These are phyloP conservation scores for Podaxis mareebaensis DNA, from an alignment of 768 basidiomycete genomes.

Conservation along the genomic window DNA sequence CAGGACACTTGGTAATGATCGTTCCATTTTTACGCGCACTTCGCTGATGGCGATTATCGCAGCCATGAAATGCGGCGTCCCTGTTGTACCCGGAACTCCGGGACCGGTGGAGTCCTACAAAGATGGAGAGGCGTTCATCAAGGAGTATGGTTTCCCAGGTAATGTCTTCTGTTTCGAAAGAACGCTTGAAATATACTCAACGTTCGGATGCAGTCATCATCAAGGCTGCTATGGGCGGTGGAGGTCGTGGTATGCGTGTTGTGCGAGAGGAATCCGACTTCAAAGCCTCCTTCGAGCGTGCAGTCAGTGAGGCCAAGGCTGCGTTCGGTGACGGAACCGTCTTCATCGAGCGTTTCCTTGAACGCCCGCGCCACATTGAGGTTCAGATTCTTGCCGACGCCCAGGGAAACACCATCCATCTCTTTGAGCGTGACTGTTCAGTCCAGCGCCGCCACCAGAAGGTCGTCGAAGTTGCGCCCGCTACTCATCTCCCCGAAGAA, in stretches of 20 bases:
- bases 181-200: constrained; percentile 10
- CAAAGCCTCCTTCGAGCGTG: constrained; percentile 85
- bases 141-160: constrained; percentile 96
- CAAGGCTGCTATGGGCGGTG: constrained; percentile 99
- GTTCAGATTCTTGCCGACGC: constrained; percentile 94
- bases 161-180: constrained; percentile 18
- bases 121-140: constrained; percentile 86
- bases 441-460: constrained; percentile 98
- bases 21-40: constrained; percentile 9
- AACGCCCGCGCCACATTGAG: constrained; percentile 96
- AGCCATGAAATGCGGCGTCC: constrained; percentile 91
- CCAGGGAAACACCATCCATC: constrained; percentile 92
- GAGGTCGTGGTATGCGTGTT: constrained; percentile 99
- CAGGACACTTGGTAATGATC: constrained; percentile 68
- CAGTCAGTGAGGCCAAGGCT: constrained; percentile 92
- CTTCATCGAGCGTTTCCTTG: constrained; percentile 97
- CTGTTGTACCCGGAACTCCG: constrained; percentile 98
- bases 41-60: constrained; percentile 16
- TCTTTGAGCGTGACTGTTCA: constrained; percentile 99
- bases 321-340: constrained; percentile 99
- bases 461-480: constrained; percentile 98
- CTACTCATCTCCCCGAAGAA: constrained; percentile 90
- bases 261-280: constrained; percentile 94
- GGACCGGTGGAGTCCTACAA: constrained; percentile 82
- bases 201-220: constrained; percentile 72